Evolutionary conservation across 257 asterid genomes (phyloP).

Genomic region (Nicotiana tomentosiformis): DNA sequence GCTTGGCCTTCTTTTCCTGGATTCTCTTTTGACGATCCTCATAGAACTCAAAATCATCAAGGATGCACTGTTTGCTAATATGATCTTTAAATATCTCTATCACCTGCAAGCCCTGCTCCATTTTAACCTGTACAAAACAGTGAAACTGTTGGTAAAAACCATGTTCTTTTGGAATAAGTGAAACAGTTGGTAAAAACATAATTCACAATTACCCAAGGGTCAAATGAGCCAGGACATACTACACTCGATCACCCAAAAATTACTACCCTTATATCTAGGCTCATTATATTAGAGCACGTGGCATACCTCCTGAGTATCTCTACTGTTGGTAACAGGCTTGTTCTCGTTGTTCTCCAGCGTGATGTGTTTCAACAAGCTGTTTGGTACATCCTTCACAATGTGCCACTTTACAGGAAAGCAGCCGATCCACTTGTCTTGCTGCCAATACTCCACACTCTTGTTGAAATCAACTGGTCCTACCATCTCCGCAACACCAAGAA

Average conservation of each 20-base stretch:
- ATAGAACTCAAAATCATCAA: slow-evolving; percentile 69
- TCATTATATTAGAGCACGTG: neutral
- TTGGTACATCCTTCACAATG: slow-evolving; percentile 76
- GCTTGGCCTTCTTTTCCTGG: slow-evolving; percentile 50
- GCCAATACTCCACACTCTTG: slow-evolving; percentile 74
- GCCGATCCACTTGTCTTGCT: slow-evolving; percentile 84
- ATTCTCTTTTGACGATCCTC: slow-evolving; percentile 63
- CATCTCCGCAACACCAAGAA: slow-evolving; percentile 82
- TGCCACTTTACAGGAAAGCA: slow-evolving; percentile 86
- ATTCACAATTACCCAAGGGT: neutral
- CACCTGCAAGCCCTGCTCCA: slow-evolving; percentile 58
- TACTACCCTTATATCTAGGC: too few species aligned
- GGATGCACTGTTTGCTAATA: slow-evolving; percentile 44
- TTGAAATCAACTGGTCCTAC: slow-evolving; percentile 61
- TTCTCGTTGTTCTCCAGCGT: slow-evolving; percentile 68
- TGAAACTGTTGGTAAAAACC: neutral
- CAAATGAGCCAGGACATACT: neutral
- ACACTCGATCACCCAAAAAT: neutral
- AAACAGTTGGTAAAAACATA: neutral
- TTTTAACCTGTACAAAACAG: slow-evolving; percentile 37
- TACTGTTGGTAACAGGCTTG: slow-evolving; percentile 68
- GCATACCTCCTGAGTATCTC: slow-evolving; percentile 67
- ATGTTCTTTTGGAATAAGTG: neutral
- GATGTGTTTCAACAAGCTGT: slow-evolving; percentile 61
- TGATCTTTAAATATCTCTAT: slow-evolving; percentile 58